Conservation (phyloP, 495 filamentous ascomycete genomes). For the Penicillium fimorum region DNA sequence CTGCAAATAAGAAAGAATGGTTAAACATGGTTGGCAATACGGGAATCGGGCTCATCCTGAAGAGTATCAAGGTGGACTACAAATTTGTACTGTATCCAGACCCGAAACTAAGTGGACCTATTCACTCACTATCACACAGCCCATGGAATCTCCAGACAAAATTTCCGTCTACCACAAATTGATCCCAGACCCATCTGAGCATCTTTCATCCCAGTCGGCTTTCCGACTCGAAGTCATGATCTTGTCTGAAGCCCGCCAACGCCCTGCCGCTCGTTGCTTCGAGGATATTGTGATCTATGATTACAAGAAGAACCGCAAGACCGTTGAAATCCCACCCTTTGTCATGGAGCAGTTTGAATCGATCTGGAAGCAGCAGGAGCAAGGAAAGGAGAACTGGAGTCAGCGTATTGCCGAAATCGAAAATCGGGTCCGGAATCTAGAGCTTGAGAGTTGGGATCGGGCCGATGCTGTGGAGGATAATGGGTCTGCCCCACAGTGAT, state of each 20-base stretch:
- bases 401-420: conserved; percentile 55
- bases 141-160: conserved; percentile 83
- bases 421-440: conserved; percentile 56
- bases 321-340: conserved; percentile 59
- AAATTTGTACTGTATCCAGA: conserved; percentile 71
- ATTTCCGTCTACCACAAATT: conserved; percentile 90
- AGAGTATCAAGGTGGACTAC: conserved; percentile 79
- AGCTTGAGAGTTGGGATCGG: conserved; percentile 73
- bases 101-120: not conserved
- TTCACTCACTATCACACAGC: conserved; percentile 47
- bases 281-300: conserved; percentile 89
- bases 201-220: conserved; percentile 40
- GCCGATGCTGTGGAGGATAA: conserved; percentile 68
- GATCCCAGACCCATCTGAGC: conserved; percentile 44
- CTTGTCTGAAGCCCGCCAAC: conserved; percentile 74
- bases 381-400: conserved; percentile 48
- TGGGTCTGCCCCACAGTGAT: conserved; percentile 47
- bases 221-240: conserved; percentile 63
- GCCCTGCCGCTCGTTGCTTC: conserved; percentile 72
- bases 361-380: conserved; percentile 67
- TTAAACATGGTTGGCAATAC: conserved; percentile 62
- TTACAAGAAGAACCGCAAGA: conserved; percentile 58
- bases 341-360: conserved; percentile 63
- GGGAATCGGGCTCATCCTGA: conserved; percentile 73
- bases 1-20: conserved; percentile 65